Evolutionary conservation across 2,329 filamentous ascomycete species (phyloP).

Genomic region (Bipolaris bicolor): DNA sequence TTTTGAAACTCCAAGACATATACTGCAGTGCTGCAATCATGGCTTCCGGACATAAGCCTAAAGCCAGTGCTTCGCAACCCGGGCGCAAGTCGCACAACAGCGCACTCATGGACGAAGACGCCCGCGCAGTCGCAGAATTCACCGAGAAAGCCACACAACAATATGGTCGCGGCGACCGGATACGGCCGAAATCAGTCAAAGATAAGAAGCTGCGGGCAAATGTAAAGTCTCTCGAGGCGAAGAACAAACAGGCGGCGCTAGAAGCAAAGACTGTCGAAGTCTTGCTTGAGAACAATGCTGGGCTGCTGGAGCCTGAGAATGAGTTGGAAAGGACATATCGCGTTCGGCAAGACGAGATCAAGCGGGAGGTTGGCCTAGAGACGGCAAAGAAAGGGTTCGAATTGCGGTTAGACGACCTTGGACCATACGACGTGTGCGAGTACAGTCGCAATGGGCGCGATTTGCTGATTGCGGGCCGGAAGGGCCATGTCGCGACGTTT

Average conservation of each 20-base stretch:
- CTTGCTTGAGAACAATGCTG: slow-evolving; percentile 81
- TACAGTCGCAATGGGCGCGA: slow-evolving; percentile 90
- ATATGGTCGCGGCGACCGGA: slow-evolving; percentile 83
- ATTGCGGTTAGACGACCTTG: slow-evolving; percentile 74
- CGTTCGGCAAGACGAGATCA: slow-evolving; percentile 87
- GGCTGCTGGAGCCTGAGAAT: slow-evolving; percentile 85
- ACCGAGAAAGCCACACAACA: slow-evolving; percentile 65
- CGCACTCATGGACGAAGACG: slow-evolving; percentile 37
- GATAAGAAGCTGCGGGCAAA: slow-evolving; percentile 91
- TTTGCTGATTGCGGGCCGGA: slow-evolving; percentile 82
- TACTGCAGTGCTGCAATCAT: slow-evolving; percentile 14
- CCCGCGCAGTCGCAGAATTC: slow-evolving; percentile 40
- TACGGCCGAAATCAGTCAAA: slow-evolving; percentile 74
- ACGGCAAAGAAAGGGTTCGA: slow-evolving; percentile 94
- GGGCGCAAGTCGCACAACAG: slow-evolving; percentile 33
- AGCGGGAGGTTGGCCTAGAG: slow-evolving; percentile 73
- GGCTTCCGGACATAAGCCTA: slow-evolving; percentile 30
- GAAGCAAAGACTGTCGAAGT: slow-evolving; percentile 96
- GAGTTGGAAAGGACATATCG: slow-evolving; percentile 93
- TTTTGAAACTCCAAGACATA: not conserved
- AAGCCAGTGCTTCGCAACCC: slow-evolving; percentile 20
- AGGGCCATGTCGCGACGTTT: slow-evolving; percentile 95
- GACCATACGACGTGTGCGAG: slow-evolving; percentile 85
- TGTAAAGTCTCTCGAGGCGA: slow-evolving; percentile 76
- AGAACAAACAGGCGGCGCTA: slow-evolving; percentile 79